phyloP scores from a whole-genome alignment of 169 alveolate genomes.

The Plasmodium inui region DNA sequence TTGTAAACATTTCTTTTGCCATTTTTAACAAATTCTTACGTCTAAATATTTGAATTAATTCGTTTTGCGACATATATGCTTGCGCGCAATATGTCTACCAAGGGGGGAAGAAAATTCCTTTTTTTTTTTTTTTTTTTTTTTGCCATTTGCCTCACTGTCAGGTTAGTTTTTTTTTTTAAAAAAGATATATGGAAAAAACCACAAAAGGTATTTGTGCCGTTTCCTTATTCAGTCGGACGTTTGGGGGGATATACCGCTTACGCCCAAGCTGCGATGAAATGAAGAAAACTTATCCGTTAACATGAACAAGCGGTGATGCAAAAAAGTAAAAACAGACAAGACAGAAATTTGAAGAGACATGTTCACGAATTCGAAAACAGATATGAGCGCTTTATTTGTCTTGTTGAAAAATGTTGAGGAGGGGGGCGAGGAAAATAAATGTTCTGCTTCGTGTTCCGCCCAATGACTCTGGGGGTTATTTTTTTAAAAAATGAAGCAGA shows the following conservation, averaged over 20 bases:
- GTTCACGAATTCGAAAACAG: neutral
- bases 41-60: neutral
- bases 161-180: neutral
- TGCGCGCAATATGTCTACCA: neutral
- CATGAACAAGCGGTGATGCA: neutral
- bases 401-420: neutral
- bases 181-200: neutral
- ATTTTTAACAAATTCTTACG: neutral
- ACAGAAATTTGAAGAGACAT: neutral
- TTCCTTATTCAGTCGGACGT: neutral
- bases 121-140: neutral
- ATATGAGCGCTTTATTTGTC: neutral
- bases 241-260: neutral
- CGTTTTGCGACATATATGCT: neutral
- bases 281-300: neutral
- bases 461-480: neutral
- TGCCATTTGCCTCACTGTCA: neutral
- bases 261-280: neutral
- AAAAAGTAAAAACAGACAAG: neutral
- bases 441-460: neutral
- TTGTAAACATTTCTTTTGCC: neutral
- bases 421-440: neutral
- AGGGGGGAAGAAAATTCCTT: neutral
- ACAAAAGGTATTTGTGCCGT: neutral
- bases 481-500: neutral